Evolutionary conservation across 805 yeast genomes (phyloP), one percentile per base, ranked within the genome.

Genomic region (Blastobotrys chiropterorum): DNA sequence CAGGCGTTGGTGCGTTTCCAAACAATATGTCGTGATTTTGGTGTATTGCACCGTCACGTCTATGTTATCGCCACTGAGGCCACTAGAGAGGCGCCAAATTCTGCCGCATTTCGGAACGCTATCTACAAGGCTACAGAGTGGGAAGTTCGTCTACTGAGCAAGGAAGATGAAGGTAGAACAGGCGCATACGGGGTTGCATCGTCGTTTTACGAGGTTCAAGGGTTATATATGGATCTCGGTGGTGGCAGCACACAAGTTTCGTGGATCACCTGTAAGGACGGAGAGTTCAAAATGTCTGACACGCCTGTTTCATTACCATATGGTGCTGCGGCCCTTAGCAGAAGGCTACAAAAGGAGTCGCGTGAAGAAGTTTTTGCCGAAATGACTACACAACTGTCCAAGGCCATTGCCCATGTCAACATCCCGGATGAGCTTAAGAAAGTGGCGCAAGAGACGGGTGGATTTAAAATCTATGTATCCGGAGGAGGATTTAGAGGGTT

Each of bases 161-260:
- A 80, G 57, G 80, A 78, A 50, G 84, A 80, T 49, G 94, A 85
- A 59, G 86, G 85, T 19, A 70, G 75, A 56, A 72, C 82, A 11
- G 88, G 86, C 8, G 81, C 86, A 0, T 81, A 80, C 60, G 92
- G 90, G 22, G 86, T 85, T 3, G 86, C 87, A 0, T 81, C 89
- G 0, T 81, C 89, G 0, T 83, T 83, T 62, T 79, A 82, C 62
- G 77, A 79, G 17, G 76, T 83, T 1, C 75, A 80, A 17, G 92
- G 92, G 1, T 65, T 85, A 8, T 83, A 81, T 60, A 76, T 85
- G 77, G 90, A 86, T 61, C 69, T 85, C 47, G 89, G 90, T 5
- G 89, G 89, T 30, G 87, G 87, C 0, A 75, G 82, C 4, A 75
- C 83, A 1, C 88, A 83, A 56, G 59, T 85, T 38, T 81, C 86